Percentiles rank a stretch among this genome's conserved stretches.
Conservation (phyloP, 192 early-diverging fungal species). For the Funneliformis geosporum region DNA sequence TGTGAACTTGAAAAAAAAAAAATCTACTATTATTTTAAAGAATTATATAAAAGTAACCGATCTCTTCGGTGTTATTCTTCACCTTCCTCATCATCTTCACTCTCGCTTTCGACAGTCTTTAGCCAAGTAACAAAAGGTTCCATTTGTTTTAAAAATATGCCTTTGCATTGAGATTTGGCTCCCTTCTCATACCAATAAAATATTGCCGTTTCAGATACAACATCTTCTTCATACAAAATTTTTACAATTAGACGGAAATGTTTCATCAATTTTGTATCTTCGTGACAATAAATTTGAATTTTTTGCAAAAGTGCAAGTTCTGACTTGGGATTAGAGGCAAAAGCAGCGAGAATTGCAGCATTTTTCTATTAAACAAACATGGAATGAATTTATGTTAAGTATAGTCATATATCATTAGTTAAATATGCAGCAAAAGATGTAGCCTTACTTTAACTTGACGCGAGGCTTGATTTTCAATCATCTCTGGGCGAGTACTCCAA, state of each 20-base stretch:
- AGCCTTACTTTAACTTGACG: slow-evolving; percentile 54
- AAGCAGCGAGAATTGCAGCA: slow-evolving; percentile 71
- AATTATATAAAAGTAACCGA: background rate
- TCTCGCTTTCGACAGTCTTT: slow-evolving; percentile 66
- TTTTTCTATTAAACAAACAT: slow-evolving; percentile 52
- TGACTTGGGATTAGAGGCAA: slow-evolving; percentile 77
- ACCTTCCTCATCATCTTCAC: slow-evolving; percentile 55
- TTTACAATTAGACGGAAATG: slow-evolving; percentile 81
- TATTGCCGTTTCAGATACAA: slow-evolving; percentile 88
- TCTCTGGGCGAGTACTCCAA: slow-evolving; percentile 78
- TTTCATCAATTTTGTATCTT: slow-evolving; percentile 87
- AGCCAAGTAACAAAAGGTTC: slow-evolving; percentile 87
- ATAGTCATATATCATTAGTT: slow-evolving; percentile 32
- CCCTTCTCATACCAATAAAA: slow-evolving; percentile 96
- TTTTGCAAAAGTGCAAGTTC: slow-evolving; percentile 85
- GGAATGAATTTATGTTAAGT: background rate
- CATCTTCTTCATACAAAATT: slow-evolving; percentile 86
- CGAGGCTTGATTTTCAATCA: slow-evolving; percentile 75
- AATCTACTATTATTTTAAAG: background rate
- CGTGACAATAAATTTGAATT: slow-evolving; percentile 85
- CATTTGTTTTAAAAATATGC: slow-evolving; percentile 91
- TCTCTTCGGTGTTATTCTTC: background rate
- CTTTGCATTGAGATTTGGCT: slow-evolving; percentile 83
- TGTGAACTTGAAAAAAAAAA: too few relatives aligned
- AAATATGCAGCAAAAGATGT: slow-evolving; percentile 26